These are phyloP conservation scores for Annona cherimola DNA, from an alignment of 164 flowering plant genomes.

Conservation along the genomic window DNA sequence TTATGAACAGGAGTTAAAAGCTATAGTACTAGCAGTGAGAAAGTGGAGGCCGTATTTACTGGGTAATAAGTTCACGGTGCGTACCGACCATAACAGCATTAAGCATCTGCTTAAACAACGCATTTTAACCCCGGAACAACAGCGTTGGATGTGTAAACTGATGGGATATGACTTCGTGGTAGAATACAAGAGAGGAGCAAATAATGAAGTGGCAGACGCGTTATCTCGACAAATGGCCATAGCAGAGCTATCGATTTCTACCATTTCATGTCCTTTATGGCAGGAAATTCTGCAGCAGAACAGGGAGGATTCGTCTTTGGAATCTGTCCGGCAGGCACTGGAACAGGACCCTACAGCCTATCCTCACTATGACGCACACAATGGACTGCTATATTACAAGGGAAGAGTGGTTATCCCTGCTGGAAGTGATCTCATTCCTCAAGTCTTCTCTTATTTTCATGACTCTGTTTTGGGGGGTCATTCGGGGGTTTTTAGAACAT, in stretches of 20 bases:
- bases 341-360: too few species aligned
- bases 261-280: neutral
- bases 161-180: constrained; percentile 6
- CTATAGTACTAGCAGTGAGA: neutral
- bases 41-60: neutral
- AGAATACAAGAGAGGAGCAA: neutral
- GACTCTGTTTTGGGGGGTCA: too few species aligned
- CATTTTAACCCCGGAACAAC: neutral
- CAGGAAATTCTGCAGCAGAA: too few species aligned
- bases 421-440: too few species aligned
- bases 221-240: neutral
- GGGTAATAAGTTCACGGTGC: neutral
- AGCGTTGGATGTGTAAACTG: neutral
- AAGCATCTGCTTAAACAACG: neutral
- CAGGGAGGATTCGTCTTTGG: too few species aligned
- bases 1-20: constrained; percentile 2
- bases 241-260: neutral
- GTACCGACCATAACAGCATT: neutral
- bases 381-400: neutral
- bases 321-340: too few species aligned
- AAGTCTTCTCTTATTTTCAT: too few species aligned
- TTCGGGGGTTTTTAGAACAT: too few species aligned
- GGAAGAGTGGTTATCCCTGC: neutral
- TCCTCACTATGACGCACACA: neutral
- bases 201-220: constrained; percentile 2